Evolutionary conservation across 108 stramenopile genomes (phyloP), one percentile per base, ranked within the genome.

Genomic region (Skeletonema potamos): DNA sequence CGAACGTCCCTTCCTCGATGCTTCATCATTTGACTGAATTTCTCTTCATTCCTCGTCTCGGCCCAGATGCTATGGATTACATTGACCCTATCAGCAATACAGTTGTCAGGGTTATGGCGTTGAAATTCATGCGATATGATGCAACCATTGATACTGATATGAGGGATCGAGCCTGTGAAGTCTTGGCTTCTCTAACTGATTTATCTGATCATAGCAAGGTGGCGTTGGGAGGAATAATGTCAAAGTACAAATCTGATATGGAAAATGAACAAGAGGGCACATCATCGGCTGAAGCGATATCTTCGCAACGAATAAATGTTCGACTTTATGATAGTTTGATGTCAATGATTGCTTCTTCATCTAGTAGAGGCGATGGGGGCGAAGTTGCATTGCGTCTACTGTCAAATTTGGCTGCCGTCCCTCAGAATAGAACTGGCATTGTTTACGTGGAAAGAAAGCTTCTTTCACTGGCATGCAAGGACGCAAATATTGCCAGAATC

Each of bases 11-110:
- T 0, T 68, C 82, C 64, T 37, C 60, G 11, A 33, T 90, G 36
- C 63, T 92, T 65, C 72, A 83, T 48, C 87, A 85, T 36, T 70
- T 94, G 61, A 77, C 83, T 0, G 84, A 90, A 34, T 69, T 86
- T 54, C 58, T 94, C 4, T 94, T 84, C 68, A 65, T 92, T 33
- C 93, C 89, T 18, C 83, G 93, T 7, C 76, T 91, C 9, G 89
- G 89, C 30, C 80, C 83, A 7, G 91, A 92, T 66, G 75, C 86
- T 15, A 58, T 92, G 73, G 93, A 92, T 59, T 94, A 94, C 67
- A 64, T 86, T 44, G 88, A 94, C 73, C 93, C 93, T 13, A 69
- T 84, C 6, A 64, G 62, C 58, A 90, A 89, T 58, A 77, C 87
- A 37, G 92, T 91, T 20, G 82, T 73, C 3, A 71, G 83, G 12